Evolutionary conservation across 441 rosid genomes (phyloP).

Genomic region (Pelargonium australe): DNA sequence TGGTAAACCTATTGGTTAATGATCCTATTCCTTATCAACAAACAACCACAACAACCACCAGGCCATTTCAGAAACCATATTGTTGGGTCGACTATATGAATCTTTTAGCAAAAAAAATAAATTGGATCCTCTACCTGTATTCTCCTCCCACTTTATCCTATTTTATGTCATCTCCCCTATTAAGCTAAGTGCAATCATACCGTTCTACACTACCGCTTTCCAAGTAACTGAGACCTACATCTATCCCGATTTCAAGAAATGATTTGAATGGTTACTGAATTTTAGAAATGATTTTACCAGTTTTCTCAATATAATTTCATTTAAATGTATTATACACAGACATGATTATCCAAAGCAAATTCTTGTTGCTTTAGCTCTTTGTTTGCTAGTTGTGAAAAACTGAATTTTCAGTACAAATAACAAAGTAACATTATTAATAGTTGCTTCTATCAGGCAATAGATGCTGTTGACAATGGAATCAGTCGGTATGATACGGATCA

Average conservation of each 20-base stretch:
- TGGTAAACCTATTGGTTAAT: not conserved
- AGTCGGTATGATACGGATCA: slow-evolving; percentile 70
- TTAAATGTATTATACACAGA: not conserved
- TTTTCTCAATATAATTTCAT: not conserved
- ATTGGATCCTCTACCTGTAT: too few relatives aligned
- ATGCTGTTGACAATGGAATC: slow-evolving; percentile 86
- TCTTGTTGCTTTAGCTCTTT: not conserved
- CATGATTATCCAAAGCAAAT: not conserved
- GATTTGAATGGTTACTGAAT: not conserved
- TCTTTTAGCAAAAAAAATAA: not conserved
- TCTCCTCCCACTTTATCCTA: not conserved
- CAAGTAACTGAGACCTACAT: too few relatives aligned
- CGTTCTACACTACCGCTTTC: too few relatives aligned
- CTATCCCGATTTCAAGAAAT: not conserved
- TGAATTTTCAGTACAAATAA: not conserved
- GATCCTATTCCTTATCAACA: not conserved
- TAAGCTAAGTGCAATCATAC: too few relatives aligned
- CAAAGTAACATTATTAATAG: not conserved
- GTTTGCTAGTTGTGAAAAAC: not conserved
- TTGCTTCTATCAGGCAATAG: slow-evolving; percentile 49
- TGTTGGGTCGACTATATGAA: too few relatives aligned
- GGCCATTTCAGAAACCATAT: too few relatives aligned
- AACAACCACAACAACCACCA: too few relatives aligned
- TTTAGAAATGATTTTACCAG: not conserved
- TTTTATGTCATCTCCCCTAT: not conserved